A percentile compares a stretch with the other conserved stretches of the same genome.
phyloP scores from a whole-genome alignment of 176 grass and related monocot genomes.

The Avena eriantha region DNA sequence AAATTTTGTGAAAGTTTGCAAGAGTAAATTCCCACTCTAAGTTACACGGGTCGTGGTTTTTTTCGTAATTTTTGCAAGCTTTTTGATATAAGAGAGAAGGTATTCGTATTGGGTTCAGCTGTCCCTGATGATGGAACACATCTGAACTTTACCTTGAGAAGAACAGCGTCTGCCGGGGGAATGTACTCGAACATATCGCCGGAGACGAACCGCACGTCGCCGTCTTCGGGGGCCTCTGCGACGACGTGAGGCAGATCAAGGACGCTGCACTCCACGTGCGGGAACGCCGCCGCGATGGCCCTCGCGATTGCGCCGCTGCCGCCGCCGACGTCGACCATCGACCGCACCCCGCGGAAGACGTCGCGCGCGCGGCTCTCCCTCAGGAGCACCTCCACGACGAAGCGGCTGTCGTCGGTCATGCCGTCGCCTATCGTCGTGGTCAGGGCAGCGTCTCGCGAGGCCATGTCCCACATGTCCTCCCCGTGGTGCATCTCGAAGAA shows the following conservation, averaged over 20 bases:
- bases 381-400: conserved; percentile 44
- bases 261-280: conserved; percentile 43
- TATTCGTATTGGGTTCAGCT: too few species aligned
- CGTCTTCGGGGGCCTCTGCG: not conserved
- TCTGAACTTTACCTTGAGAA: conserved; percentile 11
- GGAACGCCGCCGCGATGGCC: conserved; percentile 45
- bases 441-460: not conserved
- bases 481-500: conserved; percentile 32
- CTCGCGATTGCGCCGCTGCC: conserved; percentile 27
- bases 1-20: too few species aligned
- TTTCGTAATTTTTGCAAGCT: too few species aligned
- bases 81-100: too few species aligned
- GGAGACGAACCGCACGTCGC: conserved; percentile 40
- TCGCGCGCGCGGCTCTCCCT: conserved; percentile 22
- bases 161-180: conserved; percentile 13
- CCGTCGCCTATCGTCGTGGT: conserved; percentile 40
- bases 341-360: conserved; percentile 30
- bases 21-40: too few species aligned
- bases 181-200: conserved; percentile 24
- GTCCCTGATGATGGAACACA: not conserved
- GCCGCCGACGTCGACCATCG: conserved; percentile 54
- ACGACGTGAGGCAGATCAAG: conserved; percentile 49
- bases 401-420: conserved; percentile 46
- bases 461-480: conserved; percentile 37
- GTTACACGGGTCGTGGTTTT: too few species aligned